Base-by-base conservation (phyloP, 352 stramenopile genomes). In the Thraustochytrium sp. region DNA sequence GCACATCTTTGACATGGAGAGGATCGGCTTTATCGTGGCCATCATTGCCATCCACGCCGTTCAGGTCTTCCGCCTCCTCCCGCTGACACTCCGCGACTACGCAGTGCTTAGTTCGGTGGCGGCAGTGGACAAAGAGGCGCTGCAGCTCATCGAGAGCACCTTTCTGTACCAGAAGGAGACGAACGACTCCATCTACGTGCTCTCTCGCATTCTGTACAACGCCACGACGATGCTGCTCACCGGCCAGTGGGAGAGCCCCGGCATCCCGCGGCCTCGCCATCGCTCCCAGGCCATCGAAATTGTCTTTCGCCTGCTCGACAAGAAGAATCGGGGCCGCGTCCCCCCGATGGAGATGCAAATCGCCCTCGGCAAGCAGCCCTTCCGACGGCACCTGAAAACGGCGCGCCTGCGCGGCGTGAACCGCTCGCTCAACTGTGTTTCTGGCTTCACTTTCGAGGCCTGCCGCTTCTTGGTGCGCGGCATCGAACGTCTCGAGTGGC, bases 111-210 rank as follows among this genome's bases (percentile, higher is more conserved):
- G 62, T 55, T 16, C 62, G 3, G 62, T 75, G 38, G 36, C 37
- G 9, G 11, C 11, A 8, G 62, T 75, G 23, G 62, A 75, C 23
- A 9, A 34, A 13, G 62, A 51, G 2, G 40, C 37, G 5, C 62
- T 75, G 23, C 36, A 75, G 8, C 13, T 75, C 11, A 75, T 75
- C 62, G 62, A 75, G 36, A 36, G 36, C 11, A 75, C 62, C 62
- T 75, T 75, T 53, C 26, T 51, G 23, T 75, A 54, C 31, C 62
- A 75, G 44, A 51, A 75, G 62, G 62, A 75, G 36, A 38, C 62
- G 4, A 75, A 75, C 44, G 62, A 75, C 37, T 48, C 18, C 62
- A 75, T 75, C 37, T 75, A 75, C 40, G 44, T 75, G 8, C 62
- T 75, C 37, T 16, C 62, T 3, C 51, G 31, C 31, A 75, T 54